Evolutionary conservation across 2,329 filamentous ascomycete species (phyloP), one percentile per base, ranked within the genome.

Genomic region (Pseudogymnoascus sp.): DNA sequence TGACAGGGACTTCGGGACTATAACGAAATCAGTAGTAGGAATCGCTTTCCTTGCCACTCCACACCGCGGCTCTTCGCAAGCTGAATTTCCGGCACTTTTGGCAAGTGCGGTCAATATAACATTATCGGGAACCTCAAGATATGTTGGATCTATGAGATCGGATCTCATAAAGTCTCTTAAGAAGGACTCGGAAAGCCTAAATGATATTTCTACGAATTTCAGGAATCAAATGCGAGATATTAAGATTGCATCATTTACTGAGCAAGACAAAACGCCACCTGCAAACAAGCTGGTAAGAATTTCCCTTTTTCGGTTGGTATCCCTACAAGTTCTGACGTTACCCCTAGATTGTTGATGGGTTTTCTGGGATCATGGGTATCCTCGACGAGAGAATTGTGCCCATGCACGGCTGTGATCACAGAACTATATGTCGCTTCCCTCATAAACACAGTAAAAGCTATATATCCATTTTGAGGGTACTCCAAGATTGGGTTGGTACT

Each of bases 241-340:
- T 7, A 62, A 62, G n/a, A 64, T 67, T 38, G 61, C 41, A 25
- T 62, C 64, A 1, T 68, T 65, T 39, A 60, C 61, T 22, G 66
- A 68, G 39, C 39, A 62, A 41, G 14, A 18, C 41, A 60, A 39
- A 3, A 59, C 57, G 28, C 14, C 43, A 30, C n/a, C 41, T 60
- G 16, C 30, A 58, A 58, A 58, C 6, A 14, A 6, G 6, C 54
- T 7, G n/a, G 54, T 58, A 58, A 34, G 30, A 35, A 6, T 20
- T 18, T 37, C 6, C 6, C 16, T 5, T 25, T 25, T 25, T 11
- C 4, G 16, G 20, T 20, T 30, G 14, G 35, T 20, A 18, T 14
- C 22, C 16, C 22, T 16, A 8, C 50, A 39, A 16, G 37, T 59
- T 38, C 50, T 63, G 37, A 63, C 54, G 39, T n/a, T 50, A 14